Evolutionary conservation across 345 rosid genomes (phyloP).

Genomic region (Conringia planisiliqua): DNA sequence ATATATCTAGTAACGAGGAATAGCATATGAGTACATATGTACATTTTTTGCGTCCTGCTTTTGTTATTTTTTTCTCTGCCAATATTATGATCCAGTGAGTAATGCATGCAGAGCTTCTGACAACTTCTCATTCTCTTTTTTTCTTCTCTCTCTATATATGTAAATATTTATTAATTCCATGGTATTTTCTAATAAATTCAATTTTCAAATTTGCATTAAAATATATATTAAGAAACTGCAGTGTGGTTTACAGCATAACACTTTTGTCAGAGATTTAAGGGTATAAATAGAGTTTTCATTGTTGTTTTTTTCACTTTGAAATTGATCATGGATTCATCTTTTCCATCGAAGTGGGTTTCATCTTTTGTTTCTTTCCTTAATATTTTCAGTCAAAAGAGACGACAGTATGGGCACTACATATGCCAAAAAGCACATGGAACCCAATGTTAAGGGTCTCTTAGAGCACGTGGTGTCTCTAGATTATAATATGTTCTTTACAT

Average conservation of each 20-base stretch:
- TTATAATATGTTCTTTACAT: background rate
- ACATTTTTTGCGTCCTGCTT: conserved; percentile 25
- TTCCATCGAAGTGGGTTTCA: conserved; percentile 22
- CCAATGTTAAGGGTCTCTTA: conserved; percentile 38
- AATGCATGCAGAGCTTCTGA: conserved; percentile 38
- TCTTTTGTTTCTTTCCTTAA: conserved; percentile 10
- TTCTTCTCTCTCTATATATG: background rate
- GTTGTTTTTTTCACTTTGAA: conserved; percentile 6
- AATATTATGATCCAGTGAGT: conserved; percentile 36
- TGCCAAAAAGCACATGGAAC: conserved; percentile 61
- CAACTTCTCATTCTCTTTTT: conserved; percentile 25
- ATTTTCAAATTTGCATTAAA: background rate
- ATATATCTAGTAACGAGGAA: conserved; percentile 16
- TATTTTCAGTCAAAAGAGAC: conserved; percentile 47
- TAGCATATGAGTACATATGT: conserved; percentile 22
- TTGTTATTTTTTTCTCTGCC: conserved; percentile 23
- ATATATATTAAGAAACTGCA: conserved; percentile 17
- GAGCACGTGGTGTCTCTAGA: conserved; percentile 16
- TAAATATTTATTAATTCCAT: background rate
- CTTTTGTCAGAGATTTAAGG: conserved; percentile 28
- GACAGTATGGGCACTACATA: conserved; percentile 49
- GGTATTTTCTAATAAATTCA: background rate
- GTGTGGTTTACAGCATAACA: conserved; percentile 12
- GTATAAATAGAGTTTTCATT: conserved; percentile 12
- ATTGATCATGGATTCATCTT: conserved; percentile 19